Conservation (phyloP, 257 asterid genomes). For the Solanum bulbocastanum region DNA sequence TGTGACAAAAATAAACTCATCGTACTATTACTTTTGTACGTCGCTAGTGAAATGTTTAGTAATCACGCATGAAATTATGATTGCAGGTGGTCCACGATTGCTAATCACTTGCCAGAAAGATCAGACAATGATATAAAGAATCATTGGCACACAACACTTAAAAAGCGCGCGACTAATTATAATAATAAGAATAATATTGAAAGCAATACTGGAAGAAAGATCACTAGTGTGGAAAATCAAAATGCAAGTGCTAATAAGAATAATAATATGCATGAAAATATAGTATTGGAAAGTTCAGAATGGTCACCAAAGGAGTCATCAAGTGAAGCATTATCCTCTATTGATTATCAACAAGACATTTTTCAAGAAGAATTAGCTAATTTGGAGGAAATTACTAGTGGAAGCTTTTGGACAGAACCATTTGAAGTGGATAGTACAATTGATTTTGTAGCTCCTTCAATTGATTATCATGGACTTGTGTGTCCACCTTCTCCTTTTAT, state of each 20-base stretch:
- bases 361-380: background rate
- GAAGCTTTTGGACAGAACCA: slow-evolving; percentile 6
- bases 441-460: background rate
- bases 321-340: background rate
- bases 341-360: background rate
- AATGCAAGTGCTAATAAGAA: background rate
- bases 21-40: background rate
- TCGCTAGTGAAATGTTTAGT: background rate
- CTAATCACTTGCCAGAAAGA: background rate
- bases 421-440: background rate
- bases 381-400: background rate
- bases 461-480: background rate
- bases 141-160: background rate
- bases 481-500: slow-evolving; percentile 15
- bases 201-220: background rate
- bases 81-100: background rate
- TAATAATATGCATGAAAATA: background rate
- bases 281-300: background rate
- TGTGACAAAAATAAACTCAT: background rate
- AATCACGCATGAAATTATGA: background rate
- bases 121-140: slow-evolving; percentile 2
- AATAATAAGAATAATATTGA: background rate
- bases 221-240: background rate
- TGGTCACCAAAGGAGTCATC: background rate
- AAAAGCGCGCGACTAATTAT: background rate